Percentiles rank a stretch among this genome's conserved stretches.
These are phyloP conservation scores for Dryas drummondii DNA, from an alignment of 306 rosid genomes.

Conservation along the genomic window DNA sequence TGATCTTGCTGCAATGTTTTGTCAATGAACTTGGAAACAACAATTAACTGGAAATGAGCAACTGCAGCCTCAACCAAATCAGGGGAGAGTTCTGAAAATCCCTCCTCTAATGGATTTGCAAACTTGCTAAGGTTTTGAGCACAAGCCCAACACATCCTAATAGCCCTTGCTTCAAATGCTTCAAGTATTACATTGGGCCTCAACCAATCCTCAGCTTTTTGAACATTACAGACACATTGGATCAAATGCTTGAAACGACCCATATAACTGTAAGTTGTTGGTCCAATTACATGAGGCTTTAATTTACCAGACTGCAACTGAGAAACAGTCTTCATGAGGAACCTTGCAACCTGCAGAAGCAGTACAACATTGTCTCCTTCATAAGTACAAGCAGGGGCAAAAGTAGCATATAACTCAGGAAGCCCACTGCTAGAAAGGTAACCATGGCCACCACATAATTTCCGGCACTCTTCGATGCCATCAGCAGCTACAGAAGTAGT, in stretches of 20 bases:
- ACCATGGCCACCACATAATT: conserved; percentile 97
- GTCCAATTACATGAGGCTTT: conserved; percentile 56
- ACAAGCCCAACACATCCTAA: conserved; percentile 65
- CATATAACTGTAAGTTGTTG: conserved; percentile 59
- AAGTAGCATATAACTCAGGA: conserved; percentile 87
- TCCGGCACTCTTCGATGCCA: conserved; percentile 82
- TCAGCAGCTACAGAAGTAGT: conserved; percentile 85
- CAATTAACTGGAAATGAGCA: conserved; percentile 84
- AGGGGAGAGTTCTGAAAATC: conserved; percentile 71
- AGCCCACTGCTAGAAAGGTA: conserved; percentile 90
- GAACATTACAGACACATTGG: conserved; percentile 51
- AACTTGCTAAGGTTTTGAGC: conserved; percentile 68
- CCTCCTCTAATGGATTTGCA: conserved; percentile 67
- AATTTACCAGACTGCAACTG: conserved; percentile 58
- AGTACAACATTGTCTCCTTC: conserved; percentile 90
- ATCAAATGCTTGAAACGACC: conserved; percentile 56
- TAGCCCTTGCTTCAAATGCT: conserved; percentile 86
- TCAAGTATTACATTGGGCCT: conserved; percentile 57
- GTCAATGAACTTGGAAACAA: conserved; percentile 88
- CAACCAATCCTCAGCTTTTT: conserved; percentile 81
- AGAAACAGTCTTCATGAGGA: conserved; percentile 77
- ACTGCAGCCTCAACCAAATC: conserved; percentile 70
- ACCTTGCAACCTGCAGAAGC: conserved; percentile 90
- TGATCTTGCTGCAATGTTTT: conserved; percentile 53
- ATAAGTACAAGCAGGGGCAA: conserved; percentile 82